A percentile compares a stretch with the other conserved stretches of the same genome.
Conservation (phyloP, 306 rosid genomes). For the Castanospermum australe region DNA sequence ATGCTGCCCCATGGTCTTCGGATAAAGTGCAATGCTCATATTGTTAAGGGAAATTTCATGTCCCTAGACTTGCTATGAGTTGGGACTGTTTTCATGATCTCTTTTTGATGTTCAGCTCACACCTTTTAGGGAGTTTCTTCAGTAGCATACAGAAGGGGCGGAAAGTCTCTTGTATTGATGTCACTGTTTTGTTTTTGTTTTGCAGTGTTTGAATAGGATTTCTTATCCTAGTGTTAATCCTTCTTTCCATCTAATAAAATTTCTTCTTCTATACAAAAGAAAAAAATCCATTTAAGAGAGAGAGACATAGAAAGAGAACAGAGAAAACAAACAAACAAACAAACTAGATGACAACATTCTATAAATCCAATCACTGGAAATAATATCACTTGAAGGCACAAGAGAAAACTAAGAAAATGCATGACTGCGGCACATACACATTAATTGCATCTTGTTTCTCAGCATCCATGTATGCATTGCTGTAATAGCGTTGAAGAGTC, state of each 20-base stretch:
- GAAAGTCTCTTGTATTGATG: background rate
- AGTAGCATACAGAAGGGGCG: background rate
- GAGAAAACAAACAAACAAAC: background rate
- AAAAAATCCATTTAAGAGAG: background rate
- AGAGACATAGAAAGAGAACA: background rate
- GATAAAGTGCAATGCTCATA: background rate
- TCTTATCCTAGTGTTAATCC: background rate
- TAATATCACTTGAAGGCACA: background rate
- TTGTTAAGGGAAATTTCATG: background rate
- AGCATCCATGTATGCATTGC: conserved; percentile 70
- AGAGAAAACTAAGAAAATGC: background rate
- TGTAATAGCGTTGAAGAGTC: conserved; percentile 77
- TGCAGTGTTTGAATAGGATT: background rate
- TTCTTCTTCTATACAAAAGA: background rate
- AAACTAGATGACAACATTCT: background rate
- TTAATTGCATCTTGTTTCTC: conserved; percentile 78
- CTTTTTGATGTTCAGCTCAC: background rate
- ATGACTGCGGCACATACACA: conserved; percentile 39
- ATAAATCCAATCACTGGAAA: background rate
- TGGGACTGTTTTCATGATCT: background rate
- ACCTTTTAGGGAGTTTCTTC: background rate
- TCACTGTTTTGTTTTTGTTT: background rate
- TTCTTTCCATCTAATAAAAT: background rate
- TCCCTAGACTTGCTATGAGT: background rate
- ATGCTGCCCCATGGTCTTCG: background rate